A percentile compares a stretch with the other conserved stretches of the same genome.
These are phyloP conservation scores for Colletotrichum spinosum DNA, from an alignment of 2,329 filamentous ascomycete species.

Conservation along the genomic window DNA sequence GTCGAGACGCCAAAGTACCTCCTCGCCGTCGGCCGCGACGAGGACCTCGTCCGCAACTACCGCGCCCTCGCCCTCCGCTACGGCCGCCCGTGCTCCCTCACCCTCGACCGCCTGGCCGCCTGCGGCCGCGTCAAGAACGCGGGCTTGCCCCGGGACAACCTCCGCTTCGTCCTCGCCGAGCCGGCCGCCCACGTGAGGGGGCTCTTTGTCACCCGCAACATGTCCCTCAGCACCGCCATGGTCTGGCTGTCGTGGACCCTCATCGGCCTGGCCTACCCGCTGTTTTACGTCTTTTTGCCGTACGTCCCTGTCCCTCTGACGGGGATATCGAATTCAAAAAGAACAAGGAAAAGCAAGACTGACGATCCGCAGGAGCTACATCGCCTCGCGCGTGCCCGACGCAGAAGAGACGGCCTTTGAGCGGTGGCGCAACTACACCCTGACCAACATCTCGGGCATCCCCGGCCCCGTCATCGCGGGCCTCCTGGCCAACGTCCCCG, in stretches of 20 bases:
- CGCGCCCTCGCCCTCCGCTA: slow-evolving; percentile 52
- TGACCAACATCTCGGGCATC: slow-evolving; percentile 75
- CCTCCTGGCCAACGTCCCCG: slow-evolving; percentile 68
- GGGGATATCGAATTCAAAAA: neutral
- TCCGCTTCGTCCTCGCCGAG: slow-evolving; percentile 26
- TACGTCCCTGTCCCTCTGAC: slow-evolving; percentile 41
- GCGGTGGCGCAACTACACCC: slow-evolving; percentile 79
- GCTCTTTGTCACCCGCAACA: slow-evolving; percentile 71
- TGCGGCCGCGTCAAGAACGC: slow-evolving; percentile 55
- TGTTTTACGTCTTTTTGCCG: slow-evolving; percentile 81
- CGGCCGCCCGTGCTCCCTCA: slow-evolving; percentile 52
- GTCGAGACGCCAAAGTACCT: slow-evolving; percentile 71
- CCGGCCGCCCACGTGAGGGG: slow-evolving; percentile 67
- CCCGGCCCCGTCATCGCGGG: slow-evolving; percentile 77
- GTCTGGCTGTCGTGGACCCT: slow-evolving; percentile 78
- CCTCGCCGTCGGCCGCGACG: slow-evolving; percentile 63
- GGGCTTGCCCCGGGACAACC: slow-evolving; percentile 41
- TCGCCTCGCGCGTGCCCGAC: slow-evolving; percentile 25
- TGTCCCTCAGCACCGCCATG: slow-evolving; percentile 70
- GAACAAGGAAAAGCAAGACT: neutral
- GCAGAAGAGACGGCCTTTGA: slow-evolving; percentile 45
- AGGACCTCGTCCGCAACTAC: slow-evolving; percentile 58
- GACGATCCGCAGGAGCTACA: slow-evolving; percentile 17
- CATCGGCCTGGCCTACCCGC: slow-evolving; percentile 78
- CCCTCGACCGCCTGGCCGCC: slow-evolving; percentile 54